Conservation (phyloP, 371 early-diverging fungal genomes). For the Apophysomyces trapeziformis region DNA sequence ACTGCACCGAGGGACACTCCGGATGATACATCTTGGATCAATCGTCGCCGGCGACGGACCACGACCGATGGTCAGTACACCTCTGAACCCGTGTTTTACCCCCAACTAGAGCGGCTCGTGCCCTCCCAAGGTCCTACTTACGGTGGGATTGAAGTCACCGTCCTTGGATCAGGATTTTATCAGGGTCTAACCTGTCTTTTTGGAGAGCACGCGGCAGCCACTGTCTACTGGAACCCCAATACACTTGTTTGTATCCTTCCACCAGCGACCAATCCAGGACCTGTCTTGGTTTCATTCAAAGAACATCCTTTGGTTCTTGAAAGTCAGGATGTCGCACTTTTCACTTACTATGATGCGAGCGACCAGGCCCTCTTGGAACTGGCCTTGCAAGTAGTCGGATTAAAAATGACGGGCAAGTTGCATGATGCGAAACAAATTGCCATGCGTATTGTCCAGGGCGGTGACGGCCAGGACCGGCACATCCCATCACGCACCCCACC, state of each 20-base stretch:
- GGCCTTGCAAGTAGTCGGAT: constrained; percentile 81
- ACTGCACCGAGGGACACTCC: background rate
- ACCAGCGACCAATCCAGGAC: constrained; percentile 71
- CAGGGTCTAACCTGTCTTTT: constrained; percentile 74
- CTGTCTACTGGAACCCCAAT: constrained; percentile 71
- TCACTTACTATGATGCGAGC: constrained; percentile 72
- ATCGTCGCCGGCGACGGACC: constrained; percentile 4
- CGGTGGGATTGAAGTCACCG: constrained; percentile 79
- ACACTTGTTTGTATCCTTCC: constrained; percentile 83
- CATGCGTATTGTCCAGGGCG: constrained; percentile 67
- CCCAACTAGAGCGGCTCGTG: constrained; percentile 59
- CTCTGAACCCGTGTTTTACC: constrained; percentile 17
- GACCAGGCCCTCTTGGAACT: constrained; percentile 83
- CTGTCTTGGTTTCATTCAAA: constrained; percentile 73
- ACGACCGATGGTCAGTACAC: constrained; percentile 36
- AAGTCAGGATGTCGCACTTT: constrained; percentile 58
- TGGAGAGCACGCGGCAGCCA: constrained; percentile 73
- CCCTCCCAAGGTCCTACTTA: constrained; percentile 80
- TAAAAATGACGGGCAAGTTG: constrained; percentile 78
- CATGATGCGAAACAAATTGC: constrained; percentile 73
- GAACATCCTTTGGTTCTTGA: constrained; percentile 46
- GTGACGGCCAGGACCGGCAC: background rate
- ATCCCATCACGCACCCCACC: background rate
- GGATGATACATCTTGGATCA: constrained; percentile 5
- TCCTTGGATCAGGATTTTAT: constrained; percentile 77